Evolutionary conservation across 768 basidiomycete species (phyloP), one percentile per base, ranked within the genome.

Genomic region (Dioszegia aurantiaca): DNA sequence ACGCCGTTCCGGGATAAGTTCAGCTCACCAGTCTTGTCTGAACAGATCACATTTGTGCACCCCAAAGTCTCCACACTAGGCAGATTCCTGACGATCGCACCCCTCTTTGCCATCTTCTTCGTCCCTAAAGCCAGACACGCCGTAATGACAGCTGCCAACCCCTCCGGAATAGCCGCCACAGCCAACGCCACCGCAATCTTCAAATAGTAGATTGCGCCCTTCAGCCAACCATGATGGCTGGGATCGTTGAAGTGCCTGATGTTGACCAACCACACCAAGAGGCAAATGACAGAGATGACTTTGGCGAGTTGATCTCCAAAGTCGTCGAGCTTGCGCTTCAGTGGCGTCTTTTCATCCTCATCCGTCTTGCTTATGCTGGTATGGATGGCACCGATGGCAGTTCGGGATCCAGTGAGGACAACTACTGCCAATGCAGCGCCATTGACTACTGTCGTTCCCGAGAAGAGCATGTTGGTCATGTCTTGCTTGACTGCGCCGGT

Each of bases 101-200:
- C 95, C 79, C 93, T 89, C 81, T 95, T 89, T 0, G 94, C 93
- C 94, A 99, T 99, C 78, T 95, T 97, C 80, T 95, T 92, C 17
- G 94, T 97, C 19, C 94, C 95, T 14, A 99, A 82, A 10, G 95
- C 93, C 37, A 99, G 78, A 77, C 93, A 97, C 10, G 92, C 92
- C 8, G 94, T 99, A 72, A 98, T 95, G 58, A 99, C 94, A 49
- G 92, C 93, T 33, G 94, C 92, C n/a, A 99, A 80, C 59, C 94
- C 94, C 78, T 99, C 94, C 0, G 95, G 94, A 72, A 98, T 99
- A 39, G 94, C 94, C 58, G 94, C 94, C 39, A 99, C 94, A n/a
- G 95, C 94, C 43, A 99, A 81, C 4, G 95, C 92, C 42, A 99
- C 95, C 33, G 94, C 94, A 73, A 99, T 97, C 80, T 99, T 99